These are phyloP conservation scores for Metschnikowia baotianmanensis DNA, from an alignment of 805 yeast genomes.

Conservation along the genomic window DNA sequence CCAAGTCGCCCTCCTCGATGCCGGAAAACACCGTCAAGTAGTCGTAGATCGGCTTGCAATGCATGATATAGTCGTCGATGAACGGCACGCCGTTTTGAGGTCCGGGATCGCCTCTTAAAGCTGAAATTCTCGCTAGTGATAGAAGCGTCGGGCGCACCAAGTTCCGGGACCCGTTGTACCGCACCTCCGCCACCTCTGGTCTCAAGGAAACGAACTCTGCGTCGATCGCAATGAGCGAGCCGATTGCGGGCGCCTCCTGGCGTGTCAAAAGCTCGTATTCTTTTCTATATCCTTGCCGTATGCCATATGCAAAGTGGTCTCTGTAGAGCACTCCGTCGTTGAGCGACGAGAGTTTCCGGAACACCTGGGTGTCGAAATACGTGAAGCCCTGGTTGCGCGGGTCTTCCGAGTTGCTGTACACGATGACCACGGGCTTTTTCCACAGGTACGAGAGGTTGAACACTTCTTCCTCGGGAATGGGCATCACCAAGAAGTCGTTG, in stretches of 20 bases:
- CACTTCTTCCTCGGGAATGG: constrained; percentile 73
- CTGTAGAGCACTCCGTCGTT: constrained; percentile 66
- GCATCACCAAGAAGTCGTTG: constrained; percentile 86
- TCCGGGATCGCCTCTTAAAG: constrained; percentile 68
- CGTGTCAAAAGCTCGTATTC: constrained; percentile 69
- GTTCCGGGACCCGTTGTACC: constrained; percentile 65
- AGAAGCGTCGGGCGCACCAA: constrained; percentile 71
- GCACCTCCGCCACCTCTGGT: constrained; percentile 76
- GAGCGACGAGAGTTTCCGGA: constrained; percentile 28
- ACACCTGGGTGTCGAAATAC: constrained; percentile 28
- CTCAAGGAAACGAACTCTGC: constrained; percentile 90
- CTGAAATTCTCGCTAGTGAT: constrained; percentile 87
- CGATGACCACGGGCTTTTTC: constrained; percentile 76
- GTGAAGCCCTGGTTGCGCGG: constrained; percentile 42
- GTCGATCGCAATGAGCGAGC: constrained; percentile 85
- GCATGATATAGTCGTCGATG: constrained; percentile 88
- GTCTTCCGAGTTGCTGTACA: constrained; percentile 56
- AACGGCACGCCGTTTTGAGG: constrained; percentile 70
- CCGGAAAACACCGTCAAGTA: constrained; percentile 91
- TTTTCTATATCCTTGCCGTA: constrained; percentile 52
- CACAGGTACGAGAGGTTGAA: constrained; percentile 68
- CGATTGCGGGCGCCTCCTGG: constrained; percentile 70
- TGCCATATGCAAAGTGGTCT: constrained; percentile 70
- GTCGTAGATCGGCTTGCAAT: constrained; percentile 69
- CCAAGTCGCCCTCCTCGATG: constrained; percentile 88